Conservation (phyloP, 352 stramenopile species). For the Hyaloperonospora arabidopsidis region DNA sequence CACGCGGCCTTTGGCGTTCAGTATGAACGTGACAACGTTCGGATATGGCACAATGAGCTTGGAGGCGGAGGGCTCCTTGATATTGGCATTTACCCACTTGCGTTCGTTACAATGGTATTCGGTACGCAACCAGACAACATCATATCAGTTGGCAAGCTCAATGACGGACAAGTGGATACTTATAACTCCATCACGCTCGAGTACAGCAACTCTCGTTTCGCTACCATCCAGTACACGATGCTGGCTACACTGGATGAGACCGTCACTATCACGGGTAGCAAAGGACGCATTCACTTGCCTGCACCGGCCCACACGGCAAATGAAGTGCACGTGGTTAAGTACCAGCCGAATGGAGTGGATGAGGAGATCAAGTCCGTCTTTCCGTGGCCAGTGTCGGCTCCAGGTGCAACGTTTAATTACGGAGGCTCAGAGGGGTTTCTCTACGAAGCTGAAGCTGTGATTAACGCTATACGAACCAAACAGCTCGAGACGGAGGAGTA, state of each 20-base stretch:
- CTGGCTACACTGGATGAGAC: constrained; percentile 55
- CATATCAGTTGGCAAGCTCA: constrained; percentile 20
- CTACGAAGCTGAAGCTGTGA: constrained; percentile 74
- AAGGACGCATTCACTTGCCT: constrained; percentile 60
- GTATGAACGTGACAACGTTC: constrained; percentile 36
- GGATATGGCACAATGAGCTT: constrained; percentile 62
- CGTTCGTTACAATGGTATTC: constrained; percentile 59
- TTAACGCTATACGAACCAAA: constrained; percentile 43
- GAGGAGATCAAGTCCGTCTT: constrained; percentile 36
- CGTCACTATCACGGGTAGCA: constrained; percentile 63
- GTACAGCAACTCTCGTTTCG: constrained; percentile 47
- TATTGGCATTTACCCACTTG: constrained; percentile 72
- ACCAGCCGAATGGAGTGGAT: constrained; percentile 24
- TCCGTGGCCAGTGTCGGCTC: constrained; percentile 27
- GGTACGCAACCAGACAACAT: constrained; percentile 39
- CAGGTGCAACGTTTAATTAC: constrained; percentile 10
- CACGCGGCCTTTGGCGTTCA: constrained; percentile 63
- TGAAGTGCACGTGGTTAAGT: constrained; percentile 38
- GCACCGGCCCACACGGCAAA: constrained; percentile 51
- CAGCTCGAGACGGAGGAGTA: constrained; percentile 40
- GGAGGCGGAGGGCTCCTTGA: constrained; percentile 70
- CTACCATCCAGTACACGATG: constrained; percentile 60
- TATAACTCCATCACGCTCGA: constrained; percentile 60
- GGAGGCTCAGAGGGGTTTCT: constrained; percentile 43
- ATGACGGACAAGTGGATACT: constrained; percentile 37